Percentiles rank a stretch among this genome's conserved stretches.
phyloP scores from a whole-genome alignment of 1,139 yeast genomes.

The Yamadazyma triangularis region DNA sequence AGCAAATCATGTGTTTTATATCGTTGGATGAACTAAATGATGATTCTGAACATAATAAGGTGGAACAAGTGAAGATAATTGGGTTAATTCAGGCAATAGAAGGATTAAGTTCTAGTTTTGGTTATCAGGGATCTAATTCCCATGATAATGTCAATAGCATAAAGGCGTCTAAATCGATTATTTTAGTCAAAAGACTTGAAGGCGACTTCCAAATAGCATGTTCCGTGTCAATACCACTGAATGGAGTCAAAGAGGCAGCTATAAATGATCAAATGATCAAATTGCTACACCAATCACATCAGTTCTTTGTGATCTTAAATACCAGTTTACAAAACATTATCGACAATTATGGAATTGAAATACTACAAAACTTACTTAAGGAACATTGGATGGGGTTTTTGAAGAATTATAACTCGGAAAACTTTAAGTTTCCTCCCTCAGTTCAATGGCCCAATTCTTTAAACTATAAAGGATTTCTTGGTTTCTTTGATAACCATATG shows the following conservation, averaged over 20 bases:
- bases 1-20: conserved; percentile 29
- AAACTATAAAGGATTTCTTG: conserved; percentile 35
- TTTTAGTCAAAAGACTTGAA: conserved; percentile 25
- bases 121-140: conserved; percentile 1
- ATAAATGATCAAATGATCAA: conserved; percentile 25
- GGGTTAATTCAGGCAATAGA: conserved; percentile 38
- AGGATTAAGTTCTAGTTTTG: conserved; percentile 11
- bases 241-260: conserved; percentile 16
- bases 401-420: conserved; percentile 21
- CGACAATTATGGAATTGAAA: conserved; percentile 13
- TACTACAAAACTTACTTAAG: conserved; percentile 15
- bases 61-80: conserved; percentile 27
- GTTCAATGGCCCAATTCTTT: conserved; percentile 36
- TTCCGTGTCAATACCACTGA: conserved; percentile 16
- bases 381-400: conserved; percentile 31
- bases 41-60: conserved; percentile 10
- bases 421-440: conserved; percentile 18
- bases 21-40: conserved; percentile 12
- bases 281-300: conserved; percentile 20
- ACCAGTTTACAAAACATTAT: conserved; percentile 19
- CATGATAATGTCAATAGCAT: conserved; percentile 16
- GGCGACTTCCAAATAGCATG: conserved; percentile 24
- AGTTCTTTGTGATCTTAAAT: conserved; percentile 24
- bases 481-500: conserved; percentile 17
- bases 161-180: conserved; percentile 23